These are phyloP conservation scores for Simmondsia chinensis DNA, from an alignment of 148 eudicot genomes.

Conservation along the genomic window DNA sequence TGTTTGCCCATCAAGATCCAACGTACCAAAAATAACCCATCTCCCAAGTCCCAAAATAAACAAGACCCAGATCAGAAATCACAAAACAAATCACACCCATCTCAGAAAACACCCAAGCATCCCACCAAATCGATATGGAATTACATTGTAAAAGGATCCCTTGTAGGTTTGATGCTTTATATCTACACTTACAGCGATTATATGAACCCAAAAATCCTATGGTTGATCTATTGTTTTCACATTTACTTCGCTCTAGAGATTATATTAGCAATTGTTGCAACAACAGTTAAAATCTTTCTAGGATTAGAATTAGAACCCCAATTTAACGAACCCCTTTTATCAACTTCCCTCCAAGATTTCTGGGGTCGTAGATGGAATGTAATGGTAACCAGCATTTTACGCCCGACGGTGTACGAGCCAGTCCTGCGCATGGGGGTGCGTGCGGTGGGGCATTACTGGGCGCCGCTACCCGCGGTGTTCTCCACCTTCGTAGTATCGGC, in stretches of 20 bases:
- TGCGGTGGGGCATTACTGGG: conserved; percentile 17
- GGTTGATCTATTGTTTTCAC: conserved; percentile 22
- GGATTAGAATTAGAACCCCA: conserved; percentile 35
- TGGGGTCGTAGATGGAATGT: conserved; percentile 66
- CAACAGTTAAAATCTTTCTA: conserved; percentile 12
- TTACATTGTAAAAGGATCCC: conserved; percentile 23
- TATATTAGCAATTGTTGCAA: conserved; percentile 17
- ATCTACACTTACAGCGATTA: conserved; percentile 16
- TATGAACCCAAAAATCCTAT: conserved; percentile 24
- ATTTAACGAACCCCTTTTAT: conserved; percentile 41
- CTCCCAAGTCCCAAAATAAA: neutral
- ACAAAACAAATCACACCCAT: neutral
- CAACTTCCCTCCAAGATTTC: conserved; percentile 51
- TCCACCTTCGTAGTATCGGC: conserved; percentile 35
- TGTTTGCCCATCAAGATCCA: conserved; percentile 37
- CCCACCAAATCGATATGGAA: conserved; percentile 9
- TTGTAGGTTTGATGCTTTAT: conserved; percentile 14
- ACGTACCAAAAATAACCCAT: neutral
- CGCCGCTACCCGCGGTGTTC: conserved; percentile 17
- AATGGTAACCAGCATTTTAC: conserved; percentile 31
- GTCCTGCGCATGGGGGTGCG: neutral
- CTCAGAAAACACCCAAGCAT: neutral
- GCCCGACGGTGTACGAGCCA: conserved; percentile 37
- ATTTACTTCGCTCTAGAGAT: conserved; percentile 37
- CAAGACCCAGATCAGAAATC: conserved; percentile 1